A percentile compares a stretch with the other conserved stretches of the same genome.
phyloP scores from a whole-genome alignment of 2,329 filamentous ascomycete species.

The Cladophialophora immunda region DNA sequence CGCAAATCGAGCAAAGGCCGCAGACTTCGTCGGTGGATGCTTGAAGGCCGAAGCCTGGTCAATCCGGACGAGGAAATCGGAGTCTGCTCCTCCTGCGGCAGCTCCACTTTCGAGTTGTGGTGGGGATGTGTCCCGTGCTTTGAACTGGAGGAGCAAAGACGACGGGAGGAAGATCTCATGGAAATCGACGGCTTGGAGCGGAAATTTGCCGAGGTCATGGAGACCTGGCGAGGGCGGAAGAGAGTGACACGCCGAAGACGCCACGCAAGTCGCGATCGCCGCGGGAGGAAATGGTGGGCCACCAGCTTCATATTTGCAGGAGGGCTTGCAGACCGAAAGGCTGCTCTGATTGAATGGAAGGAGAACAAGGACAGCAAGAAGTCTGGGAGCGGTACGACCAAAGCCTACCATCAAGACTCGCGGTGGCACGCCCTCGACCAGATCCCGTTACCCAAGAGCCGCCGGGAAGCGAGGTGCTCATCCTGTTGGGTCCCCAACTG shows the following conservation, averaged over 20 bases:
- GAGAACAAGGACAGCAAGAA: constrained; percentile 19
- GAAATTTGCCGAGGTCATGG: constrained; percentile 36
- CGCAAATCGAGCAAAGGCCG: constrained; percentile 15
- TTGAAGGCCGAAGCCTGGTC: constrained; percentile 29
- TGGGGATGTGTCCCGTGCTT: constrained; percentile 37
- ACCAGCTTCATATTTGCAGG: constrained; percentile 21
- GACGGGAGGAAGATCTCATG: constrained; percentile 27
- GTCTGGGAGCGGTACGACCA: background rate
- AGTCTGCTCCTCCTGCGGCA: constrained; percentile 33
- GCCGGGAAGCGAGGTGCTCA: constrained; percentile 30
- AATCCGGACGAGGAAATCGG: constrained; percentile 35
- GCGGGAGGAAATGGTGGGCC: constrained; percentile 12
- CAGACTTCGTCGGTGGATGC: constrained; percentile 27
- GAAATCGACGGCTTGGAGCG: constrained; percentile 22
- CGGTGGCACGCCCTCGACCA: constrained; percentile 32
- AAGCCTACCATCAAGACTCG: background rate
- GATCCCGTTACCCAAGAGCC: constrained; percentile 27
- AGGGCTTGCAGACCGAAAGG: constrained; percentile 24
- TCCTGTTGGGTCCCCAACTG: constrained; percentile 35
- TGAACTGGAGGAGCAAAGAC: constrained; percentile 31
- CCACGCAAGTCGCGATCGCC: constrained; percentile 13
- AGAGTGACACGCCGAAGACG: constrained; percentile 26
- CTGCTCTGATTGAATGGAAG: constrained; percentile 33
- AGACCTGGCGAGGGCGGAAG: constrained; percentile 33
- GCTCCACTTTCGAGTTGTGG: constrained; percentile 31